Evolutionary conservation across 768 basidiomycete genomes (phyloP).

Genomic region (Tylopilus plumbeoviolaceoides): DNA sequence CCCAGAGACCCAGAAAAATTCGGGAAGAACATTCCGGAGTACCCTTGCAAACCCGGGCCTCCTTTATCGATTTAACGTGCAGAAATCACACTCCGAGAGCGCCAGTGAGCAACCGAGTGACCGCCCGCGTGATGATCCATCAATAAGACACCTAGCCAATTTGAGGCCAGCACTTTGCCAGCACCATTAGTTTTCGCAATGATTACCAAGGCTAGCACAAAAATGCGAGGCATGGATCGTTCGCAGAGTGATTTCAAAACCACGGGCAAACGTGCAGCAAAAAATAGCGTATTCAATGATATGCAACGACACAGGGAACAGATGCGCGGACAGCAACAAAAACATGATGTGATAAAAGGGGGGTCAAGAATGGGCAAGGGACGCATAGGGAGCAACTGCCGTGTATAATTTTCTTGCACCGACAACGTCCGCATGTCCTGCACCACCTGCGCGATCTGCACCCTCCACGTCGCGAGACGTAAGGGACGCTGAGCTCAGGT

Average conservation of each 20-base stretch:
- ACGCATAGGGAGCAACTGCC: neutral
- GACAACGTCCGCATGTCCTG: neutral
- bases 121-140: no score
- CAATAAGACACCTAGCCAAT: no score
- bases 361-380: neutral
- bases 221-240: neutral
- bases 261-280: neutral
- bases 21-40: no score
- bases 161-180: no score
- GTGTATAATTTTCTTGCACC: neutral
- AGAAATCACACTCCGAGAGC: no score
- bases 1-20: no score
- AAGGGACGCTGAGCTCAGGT: slow-evolving; percentile 1
- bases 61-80: no score
- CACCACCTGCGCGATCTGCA: neutral
- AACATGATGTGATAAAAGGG: neutral
- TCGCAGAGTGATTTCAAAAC: neutral
- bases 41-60: no score
- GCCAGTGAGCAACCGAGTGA: no score
- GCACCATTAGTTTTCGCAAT: no score
- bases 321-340: slow-evolving; percentile 3
- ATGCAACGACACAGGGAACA: neutral
- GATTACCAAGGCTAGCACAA: neutral
- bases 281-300: neutral
- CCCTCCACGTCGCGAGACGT: neutral